phyloP scores from a whole-genome alignment of 176 grass and related monocot genomes.

The sorghum (Sorghum bicolor) region DNA sequence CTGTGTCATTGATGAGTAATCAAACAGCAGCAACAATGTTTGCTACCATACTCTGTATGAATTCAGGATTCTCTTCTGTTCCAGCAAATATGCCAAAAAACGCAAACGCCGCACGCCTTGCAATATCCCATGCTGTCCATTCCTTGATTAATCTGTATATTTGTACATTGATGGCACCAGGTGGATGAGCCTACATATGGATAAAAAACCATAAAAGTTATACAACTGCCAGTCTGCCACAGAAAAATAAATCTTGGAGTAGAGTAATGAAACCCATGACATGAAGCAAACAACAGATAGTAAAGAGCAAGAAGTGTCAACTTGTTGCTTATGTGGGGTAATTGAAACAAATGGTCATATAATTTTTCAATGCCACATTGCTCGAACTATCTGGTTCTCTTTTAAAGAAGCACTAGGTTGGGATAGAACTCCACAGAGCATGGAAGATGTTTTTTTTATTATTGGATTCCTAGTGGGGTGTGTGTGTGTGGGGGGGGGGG shows the following conservation, averaged over 20 bases:
- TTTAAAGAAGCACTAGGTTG: background rate
- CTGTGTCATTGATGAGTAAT: background rate
- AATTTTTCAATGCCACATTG: too few species aligned
- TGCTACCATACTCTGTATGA: conserved; percentile 61
- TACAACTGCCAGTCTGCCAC: background rate
- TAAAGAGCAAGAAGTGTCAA: conserved; percentile 1
- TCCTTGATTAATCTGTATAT: conserved; percentile 99
- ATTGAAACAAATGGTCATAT: background rate
- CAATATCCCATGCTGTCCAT: conserved; percentile 99
- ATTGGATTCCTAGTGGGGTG: too few species aligned
- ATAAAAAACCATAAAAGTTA: conserved; percentile 26
- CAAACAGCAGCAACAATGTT: background rate
- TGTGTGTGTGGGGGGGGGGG: too few species aligned
- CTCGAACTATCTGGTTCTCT: background rate
- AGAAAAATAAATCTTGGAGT: background rate
- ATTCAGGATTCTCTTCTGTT: conserved; percentile 98
- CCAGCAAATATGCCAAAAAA: conserved; percentile 98
- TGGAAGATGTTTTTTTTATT: background rate
- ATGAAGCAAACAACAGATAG: conserved; percentile 5
- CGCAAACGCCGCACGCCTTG: conserved; percentile 90
- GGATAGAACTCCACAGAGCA: background rate
- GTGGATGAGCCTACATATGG: conserved; percentile 72
- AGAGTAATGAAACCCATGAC: background rate
- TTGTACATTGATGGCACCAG: conserved; percentile 94
- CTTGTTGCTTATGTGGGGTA: background rate